phyloP scores from a whole-genome alignment of 371 early-diverging fungal species.

The Amoeboaphelidium occidentale region DNA sequence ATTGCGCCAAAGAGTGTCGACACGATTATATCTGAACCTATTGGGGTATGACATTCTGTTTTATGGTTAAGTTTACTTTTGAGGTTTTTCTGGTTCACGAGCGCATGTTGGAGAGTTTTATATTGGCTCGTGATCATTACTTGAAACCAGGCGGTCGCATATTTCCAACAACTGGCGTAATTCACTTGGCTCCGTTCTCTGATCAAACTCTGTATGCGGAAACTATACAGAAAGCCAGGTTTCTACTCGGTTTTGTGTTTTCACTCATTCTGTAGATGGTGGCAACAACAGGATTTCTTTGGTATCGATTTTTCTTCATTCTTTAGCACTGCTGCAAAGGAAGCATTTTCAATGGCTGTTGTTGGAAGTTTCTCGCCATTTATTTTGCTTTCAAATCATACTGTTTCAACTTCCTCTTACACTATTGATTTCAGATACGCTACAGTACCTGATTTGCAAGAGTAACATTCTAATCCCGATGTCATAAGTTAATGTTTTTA shows the following conservation, averaged over 20 bases:
- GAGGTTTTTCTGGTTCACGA: conserved; percentile 78
- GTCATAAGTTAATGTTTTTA: conserved; percentile 38
- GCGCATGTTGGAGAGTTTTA: conserved; percentile 40
- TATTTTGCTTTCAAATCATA: neutral
- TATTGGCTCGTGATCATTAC: conserved; percentile 64
- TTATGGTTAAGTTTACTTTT: neutral
- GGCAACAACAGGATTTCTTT: conserved; percentile 60
- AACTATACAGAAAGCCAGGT: neutral
- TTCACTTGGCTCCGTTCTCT: conserved; percentile 49
- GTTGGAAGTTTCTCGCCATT: conserved; percentile 34
- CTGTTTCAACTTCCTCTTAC: neutral
- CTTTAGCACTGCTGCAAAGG: conserved; percentile 29
- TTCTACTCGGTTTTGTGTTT: neutral
- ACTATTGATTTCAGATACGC: conserved; percentile 49
- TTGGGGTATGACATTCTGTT: conserved; percentile 20
- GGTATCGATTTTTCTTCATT: conserved; percentile 76
- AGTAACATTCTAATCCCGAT: conserved; percentile 64
- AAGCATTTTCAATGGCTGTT: conserved; percentile 37
- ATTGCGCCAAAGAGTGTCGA: conserved; percentile 32
- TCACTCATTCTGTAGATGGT: neutral
- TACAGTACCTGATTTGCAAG: conserved; percentile 30
- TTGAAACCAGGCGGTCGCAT: conserved; percentile 77
- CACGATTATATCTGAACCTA: conserved; percentile 84
- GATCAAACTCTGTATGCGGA: neutral
- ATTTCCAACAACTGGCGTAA: conserved; percentile 65